A percentile compares a stretch with the other conserved stretches of the same genome.
Conservation (phyloP, 2,329 filamentous ascomycete species). For the Fusarium marasasianum region DNA sequence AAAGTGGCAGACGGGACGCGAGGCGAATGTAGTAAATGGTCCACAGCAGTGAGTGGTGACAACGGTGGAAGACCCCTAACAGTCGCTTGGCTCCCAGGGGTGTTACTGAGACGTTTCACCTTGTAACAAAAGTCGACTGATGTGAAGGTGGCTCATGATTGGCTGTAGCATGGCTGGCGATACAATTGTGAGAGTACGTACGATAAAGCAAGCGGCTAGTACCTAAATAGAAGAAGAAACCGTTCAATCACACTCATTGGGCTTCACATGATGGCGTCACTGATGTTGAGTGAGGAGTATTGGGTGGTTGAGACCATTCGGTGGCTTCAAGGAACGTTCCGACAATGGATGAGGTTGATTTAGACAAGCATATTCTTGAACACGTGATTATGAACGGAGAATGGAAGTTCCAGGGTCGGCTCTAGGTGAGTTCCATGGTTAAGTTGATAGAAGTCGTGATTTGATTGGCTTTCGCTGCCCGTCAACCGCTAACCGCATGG, state of each 20-base stretch:
- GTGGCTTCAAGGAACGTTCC: neutral
- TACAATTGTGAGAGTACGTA: neutral
- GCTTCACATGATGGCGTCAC: neutral
- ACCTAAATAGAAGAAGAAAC: neutral
- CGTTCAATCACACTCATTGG: neutral
- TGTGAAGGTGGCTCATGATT: conserved; percentile 31
- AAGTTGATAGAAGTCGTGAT: neutral
- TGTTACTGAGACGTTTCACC: conserved; percentile 55
- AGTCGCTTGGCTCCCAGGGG: conserved; percentile 31
- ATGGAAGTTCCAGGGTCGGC: neutral
- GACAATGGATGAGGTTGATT: conserved; percentile 17
- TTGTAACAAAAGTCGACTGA: conserved; percentile 49
- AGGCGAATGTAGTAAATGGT: conserved; percentile 39
- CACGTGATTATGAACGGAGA: conserved; percentile 25
- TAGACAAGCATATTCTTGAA: neutral
- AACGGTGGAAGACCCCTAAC: conserved; percentile 34
- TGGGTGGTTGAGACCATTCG: neutral
- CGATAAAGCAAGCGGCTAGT: neutral
- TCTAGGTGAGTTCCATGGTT: neutral
- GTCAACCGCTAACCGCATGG: conserved; percentile 28
- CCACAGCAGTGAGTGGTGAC: conserved; percentile 35
- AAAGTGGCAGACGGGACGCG: conserved; percentile 23
- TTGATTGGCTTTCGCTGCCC: conserved; percentile 25
- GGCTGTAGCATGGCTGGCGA: conserved; percentile 1
- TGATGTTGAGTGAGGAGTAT: neutral